phyloP scores from a whole-genome alignment of 257 asterid species.

The Thymus mandschuricus region DNA sequence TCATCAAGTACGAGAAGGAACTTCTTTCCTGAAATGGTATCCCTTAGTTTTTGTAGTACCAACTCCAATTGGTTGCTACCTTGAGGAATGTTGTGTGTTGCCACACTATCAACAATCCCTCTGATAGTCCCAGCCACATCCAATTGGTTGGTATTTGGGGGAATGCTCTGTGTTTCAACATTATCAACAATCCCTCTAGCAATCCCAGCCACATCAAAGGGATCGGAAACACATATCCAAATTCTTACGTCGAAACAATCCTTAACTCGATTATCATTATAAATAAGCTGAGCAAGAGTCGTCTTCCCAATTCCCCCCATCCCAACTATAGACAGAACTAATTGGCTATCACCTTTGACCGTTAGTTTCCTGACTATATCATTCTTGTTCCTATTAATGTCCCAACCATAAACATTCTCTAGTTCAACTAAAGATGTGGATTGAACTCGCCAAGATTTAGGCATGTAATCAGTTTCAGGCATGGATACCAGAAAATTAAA shows the following conservation, averaged over 20 bases:
- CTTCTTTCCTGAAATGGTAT: not conserved
- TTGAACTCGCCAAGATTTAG: not conserved
- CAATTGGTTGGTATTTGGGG: not conserved
- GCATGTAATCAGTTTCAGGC: no score
- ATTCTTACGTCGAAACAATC: not conserved
- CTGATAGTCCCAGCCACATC: not conserved
- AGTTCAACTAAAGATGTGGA: not conserved
- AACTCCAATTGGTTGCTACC: not conserved
- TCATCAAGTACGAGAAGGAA: constrained; percentile 32
- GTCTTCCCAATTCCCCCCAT: constrained; percentile 53
- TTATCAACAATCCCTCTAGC: no score
- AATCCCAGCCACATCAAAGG: not conserved
- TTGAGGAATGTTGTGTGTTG: not conserved
- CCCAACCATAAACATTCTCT: not conserved
- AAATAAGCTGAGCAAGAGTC: constrained; percentile 43
- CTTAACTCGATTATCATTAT: constrained; percentile 18
- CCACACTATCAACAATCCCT: not conserved
- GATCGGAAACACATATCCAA: constrained; percentile 48
- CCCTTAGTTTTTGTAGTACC: not conserved
- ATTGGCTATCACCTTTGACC: not conserved
- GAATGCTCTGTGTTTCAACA: not conserved
- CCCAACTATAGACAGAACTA: constrained; percentile 42
- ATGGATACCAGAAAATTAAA: not conserved
- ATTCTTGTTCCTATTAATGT: not conserved
- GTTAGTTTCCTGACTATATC: not conserved